phyloP scores from a whole-genome alignment of 1,284 basidiomycete species.

The Meira nashicola region DNA sequence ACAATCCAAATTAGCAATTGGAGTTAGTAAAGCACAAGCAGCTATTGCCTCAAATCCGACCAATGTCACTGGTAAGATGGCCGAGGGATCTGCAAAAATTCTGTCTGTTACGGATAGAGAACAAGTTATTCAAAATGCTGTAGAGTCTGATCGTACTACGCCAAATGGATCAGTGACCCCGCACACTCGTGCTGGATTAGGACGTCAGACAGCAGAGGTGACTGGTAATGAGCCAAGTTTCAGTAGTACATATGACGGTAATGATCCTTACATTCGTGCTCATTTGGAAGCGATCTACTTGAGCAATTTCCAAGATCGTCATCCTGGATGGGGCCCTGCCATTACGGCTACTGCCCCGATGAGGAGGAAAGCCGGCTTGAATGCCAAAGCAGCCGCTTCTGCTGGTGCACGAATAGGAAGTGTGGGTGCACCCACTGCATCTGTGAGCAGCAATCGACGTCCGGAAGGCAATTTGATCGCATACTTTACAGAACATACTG shows the following conservation, averaged over 20 bases:
- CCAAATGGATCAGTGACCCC: constrained; percentile 26
- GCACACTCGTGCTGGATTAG: constrained; percentile 17
- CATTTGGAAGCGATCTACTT: constrained; percentile 44
- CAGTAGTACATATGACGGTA: constrained; percentile 43
- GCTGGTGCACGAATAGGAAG: background rate
- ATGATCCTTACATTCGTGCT: constrained; percentile 46
- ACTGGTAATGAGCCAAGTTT: constrained; percentile 17
- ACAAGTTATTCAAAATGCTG: constrained; percentile 6
- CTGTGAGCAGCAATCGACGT: constrained; percentile 32
- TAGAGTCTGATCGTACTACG: constrained; percentile 20
- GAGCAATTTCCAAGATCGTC: constrained; percentile 31
- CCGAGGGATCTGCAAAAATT: constrained; percentile 25
- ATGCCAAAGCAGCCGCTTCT: background rate
- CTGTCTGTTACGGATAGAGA: constrained; percentile 18
- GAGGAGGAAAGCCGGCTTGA: constrained; percentile 7
- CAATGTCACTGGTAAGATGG: constrained; percentile 34
- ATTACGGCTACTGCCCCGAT: constrained; percentile 17
- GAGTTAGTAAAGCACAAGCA: constrained; percentile 29
- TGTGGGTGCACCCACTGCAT: background rate
- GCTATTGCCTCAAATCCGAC: constrained; percentile 27
- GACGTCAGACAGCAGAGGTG: constrained; percentile 11
- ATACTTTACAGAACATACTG: constrained; percentile 55
- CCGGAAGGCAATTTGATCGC: constrained; percentile 47
- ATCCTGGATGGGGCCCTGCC: constrained; percentile 25
- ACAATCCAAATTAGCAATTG: constrained; percentile 25